Percentiles rank a stretch among this genome's conserved stretches.
phyloP scores from a whole-genome alignment of 2,329 filamentous ascomycete genomes.

The Dactylonectria macrodidyma region DNA sequence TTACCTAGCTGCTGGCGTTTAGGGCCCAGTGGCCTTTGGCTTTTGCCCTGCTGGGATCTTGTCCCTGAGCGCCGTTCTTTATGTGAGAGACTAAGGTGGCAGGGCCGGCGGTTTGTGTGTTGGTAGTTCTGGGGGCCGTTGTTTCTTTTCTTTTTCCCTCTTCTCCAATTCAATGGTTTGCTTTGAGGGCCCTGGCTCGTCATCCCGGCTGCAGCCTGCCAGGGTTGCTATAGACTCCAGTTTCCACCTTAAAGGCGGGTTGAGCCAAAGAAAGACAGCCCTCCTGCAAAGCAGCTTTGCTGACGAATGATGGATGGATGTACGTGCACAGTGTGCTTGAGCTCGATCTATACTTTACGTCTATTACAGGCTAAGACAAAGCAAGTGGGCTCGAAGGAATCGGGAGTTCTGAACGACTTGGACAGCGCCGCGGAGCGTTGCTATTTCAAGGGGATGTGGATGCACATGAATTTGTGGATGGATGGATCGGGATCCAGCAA shows the following conservation, averaged over 20 bases:
- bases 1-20: background rate
- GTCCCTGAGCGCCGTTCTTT: background rate
- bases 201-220: constrained; percentile 18
- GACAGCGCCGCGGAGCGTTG: constrained; percentile 23
- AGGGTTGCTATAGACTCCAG: background rate
- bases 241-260: background rate
- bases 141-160: background rate
- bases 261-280: constrained; percentile 13
- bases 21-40: background rate
- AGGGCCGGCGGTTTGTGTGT: constrained; percentile 4
- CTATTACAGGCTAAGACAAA: constrained; percentile 7
- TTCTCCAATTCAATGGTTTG: constrained; percentile 19
- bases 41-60: background rate
- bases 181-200: constrained; percentile 3
- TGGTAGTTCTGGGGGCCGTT: constrained; percentile 5
- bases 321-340: too few relatives aligned
- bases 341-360: background rate
- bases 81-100: constrained; percentile 10
- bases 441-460: constrained; percentile 31
- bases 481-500: constrained; percentile 21
- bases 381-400: constrained; percentile 11
- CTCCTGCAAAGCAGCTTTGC: background rate
- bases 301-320: too few relatives aligned
- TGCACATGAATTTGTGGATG: constrained; percentile 19
- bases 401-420: constrained; percentile 21